These are phyloP conservation scores for Chlorella ohadii DNA, from an alignment of 139 green algal species.

Conservation along the genomic window DNA sequence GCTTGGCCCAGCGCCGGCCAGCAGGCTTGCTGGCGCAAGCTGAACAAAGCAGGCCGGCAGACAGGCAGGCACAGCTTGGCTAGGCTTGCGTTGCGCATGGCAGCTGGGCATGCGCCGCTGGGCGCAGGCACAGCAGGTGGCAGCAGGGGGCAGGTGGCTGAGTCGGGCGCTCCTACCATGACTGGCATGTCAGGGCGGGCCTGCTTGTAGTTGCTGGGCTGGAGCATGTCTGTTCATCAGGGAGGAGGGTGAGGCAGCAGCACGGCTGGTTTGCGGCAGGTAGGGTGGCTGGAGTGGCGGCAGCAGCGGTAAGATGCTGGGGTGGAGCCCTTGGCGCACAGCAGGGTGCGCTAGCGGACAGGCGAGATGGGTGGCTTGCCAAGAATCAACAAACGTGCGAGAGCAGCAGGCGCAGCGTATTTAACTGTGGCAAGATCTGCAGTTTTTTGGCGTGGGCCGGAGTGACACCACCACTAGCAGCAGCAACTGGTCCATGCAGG, in stretches of 20 bases:
- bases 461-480: no score
- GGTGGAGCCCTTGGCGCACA: not conserved
- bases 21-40: not conserved
- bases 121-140: not conserved
- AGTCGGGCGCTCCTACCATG: not conserved
- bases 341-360: not conserved
- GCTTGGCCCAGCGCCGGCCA: not conserved
- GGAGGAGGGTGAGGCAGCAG: not conserved
- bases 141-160: not conserved
- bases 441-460: no score
- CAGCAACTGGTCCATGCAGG: not conserved
- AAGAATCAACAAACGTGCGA: no score
- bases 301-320: not conserved
- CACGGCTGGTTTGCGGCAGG: not conserved
- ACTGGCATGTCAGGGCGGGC: slow-evolving; percentile 17
- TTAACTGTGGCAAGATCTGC: no score
- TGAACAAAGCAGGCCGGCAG: not conserved
- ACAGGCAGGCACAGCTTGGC: not conserved
- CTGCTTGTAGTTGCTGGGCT: slow-evolving; percentile 24
- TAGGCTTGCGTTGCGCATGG: no score
- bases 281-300: not conserved
- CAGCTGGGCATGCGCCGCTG: no score
- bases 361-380: no score
- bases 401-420: no score
- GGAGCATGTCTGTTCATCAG: slow-evolving; percentile 7